Conservation (phyloP, 495 filamentous ascomycete species). For the Podospora fimiseda region DNA sequence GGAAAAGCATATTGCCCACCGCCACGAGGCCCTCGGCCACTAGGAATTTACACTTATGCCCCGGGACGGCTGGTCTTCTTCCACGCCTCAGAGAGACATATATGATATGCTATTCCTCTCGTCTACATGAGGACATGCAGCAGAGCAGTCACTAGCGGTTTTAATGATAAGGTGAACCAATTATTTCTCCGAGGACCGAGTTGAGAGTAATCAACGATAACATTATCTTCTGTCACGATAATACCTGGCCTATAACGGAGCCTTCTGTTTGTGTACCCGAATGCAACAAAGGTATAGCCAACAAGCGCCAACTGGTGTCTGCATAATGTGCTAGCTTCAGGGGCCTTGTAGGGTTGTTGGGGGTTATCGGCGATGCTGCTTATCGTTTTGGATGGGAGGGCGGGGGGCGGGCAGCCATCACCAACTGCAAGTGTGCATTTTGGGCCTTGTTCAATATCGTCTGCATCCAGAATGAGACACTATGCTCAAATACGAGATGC, state of each 20-base stretch:
- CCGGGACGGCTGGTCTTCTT: not conserved
- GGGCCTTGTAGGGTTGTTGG: not conserved
- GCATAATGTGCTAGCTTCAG: not conserved
- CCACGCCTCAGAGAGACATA: not conserved
- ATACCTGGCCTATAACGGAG: not conserved
- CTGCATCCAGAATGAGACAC: not conserved
- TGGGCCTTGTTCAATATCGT: too few relatives aligned
- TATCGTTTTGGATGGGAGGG: not conserved
- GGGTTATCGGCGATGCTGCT: not conserved
- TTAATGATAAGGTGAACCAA: too few relatives aligned
- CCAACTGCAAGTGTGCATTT: not conserved
- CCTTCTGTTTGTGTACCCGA: not conserved
- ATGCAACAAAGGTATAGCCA: not conserved
- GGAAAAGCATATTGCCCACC: not conserved
- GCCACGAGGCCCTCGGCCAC: not conserved
- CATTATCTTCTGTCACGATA: not conserved
- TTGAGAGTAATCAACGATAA: too few relatives aligned
- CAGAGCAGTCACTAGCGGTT: too few relatives aligned
- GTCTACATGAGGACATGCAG: too few relatives aligned
- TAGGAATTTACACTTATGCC: not conserved
- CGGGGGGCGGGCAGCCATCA: not conserved
- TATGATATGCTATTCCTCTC: not conserved
- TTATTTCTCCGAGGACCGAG: too few relatives aligned
- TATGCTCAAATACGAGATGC: not conserved
- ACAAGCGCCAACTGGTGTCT: not conserved